Evolutionary conservation across 1,284 basidiomycete species (phyloP), one percentile per base, ranked within the genome.

Genomic region (Melampsora larici-populina): DNA sequence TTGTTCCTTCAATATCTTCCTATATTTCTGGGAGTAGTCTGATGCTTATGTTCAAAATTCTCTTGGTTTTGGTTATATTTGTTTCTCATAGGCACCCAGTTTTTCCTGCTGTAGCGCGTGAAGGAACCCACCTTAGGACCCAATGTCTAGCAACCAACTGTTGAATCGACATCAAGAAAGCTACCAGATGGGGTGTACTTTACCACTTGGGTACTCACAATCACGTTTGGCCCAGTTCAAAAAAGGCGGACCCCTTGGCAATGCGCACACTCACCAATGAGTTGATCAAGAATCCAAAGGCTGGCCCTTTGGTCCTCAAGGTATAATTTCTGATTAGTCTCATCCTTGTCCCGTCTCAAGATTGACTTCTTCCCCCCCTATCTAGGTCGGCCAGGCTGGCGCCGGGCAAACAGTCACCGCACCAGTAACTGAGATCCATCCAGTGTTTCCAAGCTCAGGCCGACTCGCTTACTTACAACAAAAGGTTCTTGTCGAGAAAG

Each of bases 161-260:
- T 15, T 9, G 33, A 11, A 15, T 72, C 15, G 58, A 72, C 48
- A 18, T 13, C n/a, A 29, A 64, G 8, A 40, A 55, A 2, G 26
- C 7, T 17, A 72, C 55, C 11, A n/a, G 40, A 5, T 62, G 55
- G 70, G 21, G 9, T 43, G 26, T 72, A 13, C 70, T 72, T 18
- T 26, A 11, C 11, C 70, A 72, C 46, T 46, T 2, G 46, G 55
- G 9, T 9, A 4, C 3, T 9, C 36, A 36, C 9, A 36, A 36
- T 9, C 3, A 36, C 36, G 9, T 36, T 6, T 72, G 70, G 70
- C 70, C 60, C 4, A n/a, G 63, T 24, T 24, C 31, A 0, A 72
- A 72, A 36, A 62, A 72, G 29, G 55, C 70, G 1, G n/a, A 72
- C n/a, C 18, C 36, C 1, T 29, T 72, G 13, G 31, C 55, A 1